A percentile compares a stretch with the other conserved stretches of the same genome.
phyloP scores from a whole-genome alignment of 805 yeast species.

The Metschnikowia proteae region DNA sequence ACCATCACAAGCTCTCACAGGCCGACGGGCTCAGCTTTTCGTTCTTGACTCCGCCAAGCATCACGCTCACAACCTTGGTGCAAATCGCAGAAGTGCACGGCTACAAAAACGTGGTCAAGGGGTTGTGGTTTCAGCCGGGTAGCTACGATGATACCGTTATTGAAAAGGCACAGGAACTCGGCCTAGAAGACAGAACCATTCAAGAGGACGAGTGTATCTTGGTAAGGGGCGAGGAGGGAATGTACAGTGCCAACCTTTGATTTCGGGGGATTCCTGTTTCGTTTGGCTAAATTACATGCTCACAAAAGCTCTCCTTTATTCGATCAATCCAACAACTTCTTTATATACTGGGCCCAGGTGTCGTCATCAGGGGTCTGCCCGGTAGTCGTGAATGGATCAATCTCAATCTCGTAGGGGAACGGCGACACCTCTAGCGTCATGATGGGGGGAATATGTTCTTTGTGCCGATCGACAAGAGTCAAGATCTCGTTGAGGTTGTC shows the following conservation, averaged over 20 bases:
- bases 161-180: constrained; percentile 35
- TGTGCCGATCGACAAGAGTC: constrained; percentile 51
- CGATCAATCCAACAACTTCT: constrained; percentile 20
- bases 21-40: constrained; percentile 54
- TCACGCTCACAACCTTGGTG: constrained; percentile 40
- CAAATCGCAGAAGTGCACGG: constrained; percentile 40
- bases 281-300: background rate
- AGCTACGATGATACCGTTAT: constrained; percentile 55
- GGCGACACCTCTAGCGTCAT: constrained; percentile 63
- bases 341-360: constrained; percentile 36
- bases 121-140: constrained; percentile 85
- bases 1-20: constrained; percentile 22
- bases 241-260: constrained; percentile 38
- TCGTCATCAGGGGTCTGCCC: constrained; percentile 26
- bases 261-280: background rate
- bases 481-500: constrained; percentile 44
- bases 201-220: constrained; percentile 65
- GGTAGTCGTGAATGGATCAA: constrained; percentile 16
- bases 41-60: constrained; percentile 71
- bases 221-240: constrained; percentile 58
- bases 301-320: background rate
- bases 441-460: constrained; percentile 71
- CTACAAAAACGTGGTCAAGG: constrained; percentile 40
- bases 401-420: constrained; percentile 46
- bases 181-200: constrained; percentile 30